These are phyloP conservation scores for Ogataea zsoltii DNA, from an alignment of 805 yeast species.

Conservation along the genomic window DNA sequence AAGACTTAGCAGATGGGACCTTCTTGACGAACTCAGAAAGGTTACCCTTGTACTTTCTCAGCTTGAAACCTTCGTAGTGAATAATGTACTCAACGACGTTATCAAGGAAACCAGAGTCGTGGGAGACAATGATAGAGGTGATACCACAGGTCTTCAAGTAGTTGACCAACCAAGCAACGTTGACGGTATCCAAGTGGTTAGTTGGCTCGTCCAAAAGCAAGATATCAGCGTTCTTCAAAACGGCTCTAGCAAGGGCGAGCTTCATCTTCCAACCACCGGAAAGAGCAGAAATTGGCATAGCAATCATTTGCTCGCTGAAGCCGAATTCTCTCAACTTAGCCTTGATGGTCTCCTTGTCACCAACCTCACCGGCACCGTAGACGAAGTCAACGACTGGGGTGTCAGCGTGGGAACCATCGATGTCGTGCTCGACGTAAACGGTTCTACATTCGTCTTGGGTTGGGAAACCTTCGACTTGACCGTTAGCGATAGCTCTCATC, in stretches of 20 bases:
- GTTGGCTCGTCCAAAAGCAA: constrained; percentile 99
- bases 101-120: constrained; percentile 99
- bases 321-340: constrained; percentile 84
- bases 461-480: constrained; percentile 99
- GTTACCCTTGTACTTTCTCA: constrained; percentile 99
- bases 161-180: constrained; percentile 99
- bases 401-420: constrained; percentile 97
- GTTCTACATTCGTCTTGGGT: constrained; percentile 98
- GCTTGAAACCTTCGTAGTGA: constrained; percentile 99
- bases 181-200: constrained; percentile 99
- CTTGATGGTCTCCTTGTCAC: constrained; percentile 69
- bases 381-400: constrained; percentile 93
- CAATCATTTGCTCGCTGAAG: constrained; percentile 91
- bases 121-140: constrained; percentile 97
- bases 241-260: constrained; percentile 99
- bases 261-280: constrained; percentile 99
- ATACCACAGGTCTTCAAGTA: constrained; percentile 98
- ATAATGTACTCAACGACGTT: constrained; percentile 96
- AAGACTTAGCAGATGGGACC: constrained; percentile 98
- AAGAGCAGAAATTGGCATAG: constrained; percentile 91
- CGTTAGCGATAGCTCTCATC: constrained; percentile 96
- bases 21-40: constrained; percentile 97
- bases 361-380: constrained; percentile 75
- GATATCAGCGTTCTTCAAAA: constrained; percentile 96
- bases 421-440: constrained; percentile 99